Percentiles rank a stretch among this genome's conserved stretches.
These are phyloP conservation scores for Larix sibirica DNA, from an alignment of 83 land plant species.

Conservation along the genomic window DNA sequence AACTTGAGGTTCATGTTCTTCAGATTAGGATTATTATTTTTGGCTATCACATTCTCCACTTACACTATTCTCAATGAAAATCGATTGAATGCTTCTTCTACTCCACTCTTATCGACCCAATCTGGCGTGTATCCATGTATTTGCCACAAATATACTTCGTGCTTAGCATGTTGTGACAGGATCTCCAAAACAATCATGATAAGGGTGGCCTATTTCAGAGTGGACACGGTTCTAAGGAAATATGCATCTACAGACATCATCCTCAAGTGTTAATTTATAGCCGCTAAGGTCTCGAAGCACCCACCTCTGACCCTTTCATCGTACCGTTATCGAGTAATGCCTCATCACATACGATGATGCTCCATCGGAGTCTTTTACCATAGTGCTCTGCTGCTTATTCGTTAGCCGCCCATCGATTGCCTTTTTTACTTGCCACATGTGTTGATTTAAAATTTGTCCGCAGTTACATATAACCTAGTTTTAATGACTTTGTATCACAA, in stretches of 20 bases:
- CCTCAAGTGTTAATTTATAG: no score
- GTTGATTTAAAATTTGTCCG: no score
- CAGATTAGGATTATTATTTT: not conserved
- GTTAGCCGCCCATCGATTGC: no score
- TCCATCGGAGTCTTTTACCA: no score
- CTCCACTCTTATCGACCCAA: not conserved
- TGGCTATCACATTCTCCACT: not conserved
- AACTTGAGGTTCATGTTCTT: not conserved
- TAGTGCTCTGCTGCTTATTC: no score
- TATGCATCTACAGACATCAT: not conserved
- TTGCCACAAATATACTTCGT: slow-evolving; percentile 9
- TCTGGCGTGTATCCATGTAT: not conserved
- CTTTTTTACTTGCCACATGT: no score
- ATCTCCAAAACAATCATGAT: slow-evolving; percentile 33
- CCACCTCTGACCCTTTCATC: no score
- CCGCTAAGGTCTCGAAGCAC: no score
- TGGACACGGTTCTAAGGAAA: not conserved
- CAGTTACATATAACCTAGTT: no score
- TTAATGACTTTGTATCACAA: no score
- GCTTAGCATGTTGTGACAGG: not conserved
- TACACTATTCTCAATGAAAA: not conserved
- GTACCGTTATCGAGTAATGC: no score
- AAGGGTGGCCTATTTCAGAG: slow-evolving; percentile 1
- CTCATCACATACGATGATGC: no score
- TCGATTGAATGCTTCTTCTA: not conserved